Base-by-base conservation (phyloP, 2,329 filamentous ascomycete species). In the Macrophomina tecta region DNA sequence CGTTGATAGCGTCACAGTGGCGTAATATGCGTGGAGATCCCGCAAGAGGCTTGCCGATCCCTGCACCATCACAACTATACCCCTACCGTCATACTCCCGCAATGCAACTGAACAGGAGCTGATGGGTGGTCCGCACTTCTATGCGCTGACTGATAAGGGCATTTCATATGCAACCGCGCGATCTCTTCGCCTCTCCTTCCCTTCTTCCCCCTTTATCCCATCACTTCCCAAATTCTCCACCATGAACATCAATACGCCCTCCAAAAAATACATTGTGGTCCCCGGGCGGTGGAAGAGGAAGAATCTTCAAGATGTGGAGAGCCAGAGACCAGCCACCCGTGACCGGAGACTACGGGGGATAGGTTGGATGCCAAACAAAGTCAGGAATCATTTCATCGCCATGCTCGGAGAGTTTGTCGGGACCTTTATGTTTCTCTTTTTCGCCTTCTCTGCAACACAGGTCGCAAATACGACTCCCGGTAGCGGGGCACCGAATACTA, bases 401-500 rank as follows among this genome's bases (percentile, higher is more conserved):
- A 80, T 81, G 75, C 65, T 81, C 18, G 82, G 82, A 61, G 73
- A 81, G 67, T 81, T 80, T 66, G 73, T 75, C 49, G 79, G 79
- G 53, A 79, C 78, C 1, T 78, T 78, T 67, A 70, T 81, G 36
- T 81, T 78, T 72, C 71, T 80, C 36, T 80, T 79, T 73, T 79
- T 80, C 70, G 75, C 74, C 48, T 77, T 81, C 65, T 70, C 74
- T 8, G 78, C 72, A 12, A 80, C 79, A 0, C 79, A 81, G 64
- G 78, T 81, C 56, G 79, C 79, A 70, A 81, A 81, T 66, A 72
- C 75, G n/a, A 70, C 74, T n/a, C 71, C 73, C n/a, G 12, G 55
- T 71, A 30, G 68, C 67, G 9, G 4, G 16, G 42, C 40, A 1
- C 28, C 28, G 7, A 48, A 81, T 16, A 75, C 81, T 11, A 72